Evolutionary conservation across 2,329 filamentous ascomycete genomes (phyloP), one percentile per base, ranked within the genome.

Genomic region (Stemphylium lycopersici): DNA sequence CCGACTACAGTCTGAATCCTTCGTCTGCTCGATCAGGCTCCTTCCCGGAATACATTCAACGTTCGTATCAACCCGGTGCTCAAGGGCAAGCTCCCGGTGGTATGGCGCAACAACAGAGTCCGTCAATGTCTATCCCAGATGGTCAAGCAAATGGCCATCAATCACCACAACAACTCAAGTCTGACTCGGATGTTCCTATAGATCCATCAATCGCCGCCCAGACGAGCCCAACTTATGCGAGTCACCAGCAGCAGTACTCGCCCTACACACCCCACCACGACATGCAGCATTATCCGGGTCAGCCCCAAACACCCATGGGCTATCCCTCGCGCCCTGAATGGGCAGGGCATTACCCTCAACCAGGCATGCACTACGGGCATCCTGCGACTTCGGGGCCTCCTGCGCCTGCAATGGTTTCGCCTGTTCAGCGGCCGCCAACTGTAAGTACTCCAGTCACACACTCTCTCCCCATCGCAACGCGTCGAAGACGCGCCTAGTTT

Each of bases 81-180:
- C 85, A 87, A 76, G 84, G 87, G 78, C 87, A 84, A 80, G 87
- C 87, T 80, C 85, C 88, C 80, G 89, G 87, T 87, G 89, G 88
- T 88, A 97, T 97, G 93, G 91, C 93, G 87, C 92, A 96, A 91
- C 87, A 91, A 89, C 91, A 91, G 89, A 96, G 93, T 96, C 90
- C 91, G 92, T 96, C 91, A 81, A 85, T 91, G 84, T 84, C 89
- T 87, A 83, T 90, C 82, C 85, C 87, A 85, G 90, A 92, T 91
- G 90, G 83, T 77, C 81, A 82, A 73, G 83, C 84, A 81, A 88
- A 80, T 82, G 79, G 83, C 84, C 88, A 88, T 82, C 84, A 85
- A 81, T 83, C 85, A 82, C 72, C 75, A 67, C 68, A 71, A 83
- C 86, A 84, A 84, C 66, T 88, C 81, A 93, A 91, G 80, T 96